Percentiles rank a stretch among this genome's conserved stretches.
phyloP scores from a whole-genome alignment of 305 asterid species.

The Stenogyne calaminthoides region DNA sequence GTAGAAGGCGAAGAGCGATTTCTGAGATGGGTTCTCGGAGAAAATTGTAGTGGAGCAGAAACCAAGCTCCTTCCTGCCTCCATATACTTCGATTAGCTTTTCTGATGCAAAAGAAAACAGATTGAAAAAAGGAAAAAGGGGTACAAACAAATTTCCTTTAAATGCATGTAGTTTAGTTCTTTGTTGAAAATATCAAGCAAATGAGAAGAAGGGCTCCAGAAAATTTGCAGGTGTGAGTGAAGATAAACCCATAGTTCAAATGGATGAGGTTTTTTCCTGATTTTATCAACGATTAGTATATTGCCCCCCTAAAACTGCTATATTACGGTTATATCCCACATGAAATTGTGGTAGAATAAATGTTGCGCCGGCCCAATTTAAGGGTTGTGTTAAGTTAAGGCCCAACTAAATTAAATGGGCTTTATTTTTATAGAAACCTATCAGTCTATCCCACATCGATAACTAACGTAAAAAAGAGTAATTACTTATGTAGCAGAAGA shows the following conservation, averaged over 20 bases:
- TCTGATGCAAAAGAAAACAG: neutral
- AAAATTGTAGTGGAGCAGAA: constrained; percentile 66
- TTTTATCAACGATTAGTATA: constrained; percentile 18
- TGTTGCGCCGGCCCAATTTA: neutral
- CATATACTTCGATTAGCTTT: constrained; percentile 39
- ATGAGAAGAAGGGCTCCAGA: constrained; percentile 17
- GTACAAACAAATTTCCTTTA: neutral
- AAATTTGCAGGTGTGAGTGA: constrained; percentile 25
- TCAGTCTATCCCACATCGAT: no score
- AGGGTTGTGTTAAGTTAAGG: neutral
- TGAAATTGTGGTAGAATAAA: neutral
- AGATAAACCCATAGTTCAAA: constrained; percentile 44
- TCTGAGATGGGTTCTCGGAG: constrained; percentile 54
- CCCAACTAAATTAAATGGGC: neutral
- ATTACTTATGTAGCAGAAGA: no score
- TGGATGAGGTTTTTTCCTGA: constrained; percentile 47
- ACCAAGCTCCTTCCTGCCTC: constrained; percentile 71
- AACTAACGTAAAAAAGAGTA: no score
- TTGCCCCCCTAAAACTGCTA: constrained; percentile 17
- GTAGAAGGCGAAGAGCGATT: constrained; percentile 47
- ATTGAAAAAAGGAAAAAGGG: neutral
- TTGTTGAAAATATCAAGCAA: constrained; percentile 15
- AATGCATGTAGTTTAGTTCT: constrained; percentile 18
- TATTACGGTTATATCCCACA: neutral
- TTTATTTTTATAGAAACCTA: neutral